Conservation (phyloP, 192 early-diverging fungal genomes). For the Umbelopsis isabellina region DNA sequence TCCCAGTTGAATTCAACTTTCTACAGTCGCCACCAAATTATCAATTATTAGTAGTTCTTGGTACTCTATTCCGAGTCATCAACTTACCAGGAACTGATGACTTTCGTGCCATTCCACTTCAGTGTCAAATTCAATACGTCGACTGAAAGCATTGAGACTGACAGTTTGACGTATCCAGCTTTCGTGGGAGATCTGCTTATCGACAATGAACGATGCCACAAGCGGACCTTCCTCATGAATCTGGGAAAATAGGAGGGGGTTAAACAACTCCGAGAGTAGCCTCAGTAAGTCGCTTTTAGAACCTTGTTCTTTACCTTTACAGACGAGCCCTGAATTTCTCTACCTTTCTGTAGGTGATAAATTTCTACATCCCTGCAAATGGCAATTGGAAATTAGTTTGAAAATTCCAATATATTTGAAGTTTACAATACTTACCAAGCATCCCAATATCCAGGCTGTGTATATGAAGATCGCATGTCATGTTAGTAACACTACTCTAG, state of each 20-base stretch:
- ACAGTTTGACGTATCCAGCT: constrained; percentile 80
- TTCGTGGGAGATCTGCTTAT: constrained; percentile 61
- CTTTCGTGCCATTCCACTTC: constrained; percentile 93
- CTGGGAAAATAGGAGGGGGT: constrained; percentile 18
- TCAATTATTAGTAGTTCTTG: not conserved
- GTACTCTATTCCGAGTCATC: not conserved
- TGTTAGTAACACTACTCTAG: not conserved
- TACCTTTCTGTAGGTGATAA: constrained; percentile 89
- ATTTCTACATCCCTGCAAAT: constrained; percentile 74
- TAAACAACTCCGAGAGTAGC: not conserved
- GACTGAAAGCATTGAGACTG: constrained; percentile 72
- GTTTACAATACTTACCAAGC: constrained; percentile 33
- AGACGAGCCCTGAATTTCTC: constrained; percentile 52
- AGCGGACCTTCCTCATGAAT: constrained; percentile 84
- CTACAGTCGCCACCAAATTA: constrained; percentile 40
- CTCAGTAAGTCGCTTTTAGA: not conserved
- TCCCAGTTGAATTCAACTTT: constrained; percentile 95
- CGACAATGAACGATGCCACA: constrained; percentile 69
- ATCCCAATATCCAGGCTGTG: constrained; percentile 59
- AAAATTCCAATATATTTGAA: too few species aligned
- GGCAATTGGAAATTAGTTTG: not conserved
- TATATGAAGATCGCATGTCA: not conserved
- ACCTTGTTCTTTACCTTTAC: constrained; percentile 39
- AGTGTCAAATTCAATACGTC: constrained; percentile 84
- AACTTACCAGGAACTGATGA: constrained; percentile 74